phyloP scores from a whole-genome alignment of 2,329 filamentous ascomycete species.

The Ophiostoma fasciatum region DNA sequence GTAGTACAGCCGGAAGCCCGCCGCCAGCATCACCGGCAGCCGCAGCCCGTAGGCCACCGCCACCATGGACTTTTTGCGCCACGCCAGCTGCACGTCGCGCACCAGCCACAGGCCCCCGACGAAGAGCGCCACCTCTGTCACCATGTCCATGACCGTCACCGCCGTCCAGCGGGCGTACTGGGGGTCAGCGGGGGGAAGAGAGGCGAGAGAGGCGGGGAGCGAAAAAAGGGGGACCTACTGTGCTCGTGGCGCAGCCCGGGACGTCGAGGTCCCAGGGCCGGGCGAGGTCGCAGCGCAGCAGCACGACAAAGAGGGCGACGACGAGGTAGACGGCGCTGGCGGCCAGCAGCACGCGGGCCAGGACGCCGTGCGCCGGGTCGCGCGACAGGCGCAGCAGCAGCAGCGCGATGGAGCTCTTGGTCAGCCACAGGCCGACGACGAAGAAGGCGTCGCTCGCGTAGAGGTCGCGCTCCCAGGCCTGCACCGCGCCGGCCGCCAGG shows the following conservation, averaged over 20 bases:
- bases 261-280: constrained; percentile 21
- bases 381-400: constrained; percentile 30
- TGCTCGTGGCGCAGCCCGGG: constrained; percentile 14
- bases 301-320: constrained; percentile 23
- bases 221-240: constrained; percentile 18
- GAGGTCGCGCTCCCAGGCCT: constrained; percentile 20
- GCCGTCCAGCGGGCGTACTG: constrained; percentile 24
- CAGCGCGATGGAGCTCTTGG: constrained; percentile 26
- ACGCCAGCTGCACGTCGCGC: constrained; percentile 21
- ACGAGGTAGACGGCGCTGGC: constrained; percentile 23
- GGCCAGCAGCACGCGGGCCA: constrained; percentile 21
- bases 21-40: constrained; percentile 23
- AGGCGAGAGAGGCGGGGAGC: background rate
- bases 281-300: constrained; percentile 24
- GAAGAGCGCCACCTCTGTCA: constrained; percentile 23
- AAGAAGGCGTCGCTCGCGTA: constrained; percentile 28
- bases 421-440: constrained; percentile 24
- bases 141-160: constrained; percentile 23
- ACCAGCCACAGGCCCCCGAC: constrained; percentile 22
- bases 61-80: constrained; percentile 23
- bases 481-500: constrained; percentile 14
- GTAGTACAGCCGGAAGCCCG: constrained; percentile 23
- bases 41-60: constrained; percentile 26
- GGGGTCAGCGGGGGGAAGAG: background rate
- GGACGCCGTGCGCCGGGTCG: constrained; percentile 22